Base-by-base conservation (phyloP, 106 monocot genomes). In the Dactylorhiza incarnata region DNA sequence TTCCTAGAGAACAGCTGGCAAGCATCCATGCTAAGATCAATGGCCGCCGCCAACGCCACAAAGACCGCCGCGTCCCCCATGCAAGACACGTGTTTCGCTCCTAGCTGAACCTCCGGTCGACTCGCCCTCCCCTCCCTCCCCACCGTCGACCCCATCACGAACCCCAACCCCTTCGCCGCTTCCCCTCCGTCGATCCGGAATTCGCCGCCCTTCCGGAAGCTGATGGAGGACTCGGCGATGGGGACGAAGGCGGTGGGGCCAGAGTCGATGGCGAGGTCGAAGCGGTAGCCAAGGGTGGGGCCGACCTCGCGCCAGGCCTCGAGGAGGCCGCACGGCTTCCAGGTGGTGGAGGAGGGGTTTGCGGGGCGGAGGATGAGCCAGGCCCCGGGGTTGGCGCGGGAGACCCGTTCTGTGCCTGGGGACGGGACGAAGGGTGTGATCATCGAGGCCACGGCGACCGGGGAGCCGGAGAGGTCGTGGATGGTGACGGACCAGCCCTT, bases 401-500 rank as follows among this genome's bases (percentile, higher is more conserved):
- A 89, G 17, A 95, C 95, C 20, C 87, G 85, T 80, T 85, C 83
- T 0, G 89, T 84, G 25, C 89, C 87, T 0, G 91, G 91, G n/a
- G 95, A 91, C 4, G 95, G 87, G 25, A 89, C 89, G 81, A 95
- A 91, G 22, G 95, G 95, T 2, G 95, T 92, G 48, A 95, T 79
- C 92, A 95, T 92, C 20, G 95, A 92, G 0, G 95, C 92, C 3
- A 84, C 85, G 1, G 95, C 91, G 22, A 92, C 89, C 15, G 91
- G 91, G 4, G 89, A 92, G 76, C 95, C 95, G 0, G 87, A 91
- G 73, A 89, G 89, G 79, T 95, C 95, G 79, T 95, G 95, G 77
- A 95, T 89, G n/a, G 91, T 92, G 17, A 95, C 95, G 2, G 85
- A 87, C 91, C 95, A 95, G 4, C 95, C 95, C 68, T 95, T 95